Evolutionary conservation across 371 early-diverging fungal species (phyloP).

Genomic region (Batrachochytrium dendrobatidis): DNA sequence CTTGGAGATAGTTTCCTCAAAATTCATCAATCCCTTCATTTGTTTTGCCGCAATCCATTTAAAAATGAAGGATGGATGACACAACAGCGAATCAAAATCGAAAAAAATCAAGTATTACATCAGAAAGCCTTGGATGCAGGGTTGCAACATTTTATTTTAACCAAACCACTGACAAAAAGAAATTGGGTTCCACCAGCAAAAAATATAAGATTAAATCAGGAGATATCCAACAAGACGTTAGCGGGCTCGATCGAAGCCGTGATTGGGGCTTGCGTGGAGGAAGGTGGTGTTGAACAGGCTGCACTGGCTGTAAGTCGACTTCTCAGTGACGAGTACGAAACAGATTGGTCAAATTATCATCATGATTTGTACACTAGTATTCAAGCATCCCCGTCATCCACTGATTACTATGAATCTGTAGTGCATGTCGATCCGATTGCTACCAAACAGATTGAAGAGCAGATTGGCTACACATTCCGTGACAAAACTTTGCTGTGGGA

Average conservation of each 20-base stretch:
- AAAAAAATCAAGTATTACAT: constrained; percentile 51
- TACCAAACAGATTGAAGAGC: constrained; percentile 14
- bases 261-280: constrained; percentile 69
- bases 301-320: constrained; percentile 39
- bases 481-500: constrained; percentile 47
- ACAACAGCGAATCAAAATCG: constrained; percentile 15
- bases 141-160: constrained; percentile 44
- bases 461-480: constrained; percentile 55
- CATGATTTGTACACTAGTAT: background rate
- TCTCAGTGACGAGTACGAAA: constrained; percentile 18
- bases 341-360: constrained; percentile 19
- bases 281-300: constrained; percentile 56
- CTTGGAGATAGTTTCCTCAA: constrained; percentile 95
- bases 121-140: constrained; percentile 38
- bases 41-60: constrained; percentile 68
- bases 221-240: constrained; percentile 61
- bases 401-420: background rate
- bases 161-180: constrained; percentile 17
- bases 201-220: constrained; percentile 3
- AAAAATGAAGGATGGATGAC: constrained; percentile 61
- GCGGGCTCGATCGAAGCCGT: constrained; percentile 89
- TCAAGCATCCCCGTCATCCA: no score
- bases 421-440: background rate
- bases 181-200: constrained; percentile 21
- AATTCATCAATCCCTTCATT: constrained; percentile 62